Evolutionary conservation across 2,329 filamentous ascomycete genomes (phyloP), one percentile per base, ranked within the genome.

Genomic region (Penicillium sp.): DNA sequence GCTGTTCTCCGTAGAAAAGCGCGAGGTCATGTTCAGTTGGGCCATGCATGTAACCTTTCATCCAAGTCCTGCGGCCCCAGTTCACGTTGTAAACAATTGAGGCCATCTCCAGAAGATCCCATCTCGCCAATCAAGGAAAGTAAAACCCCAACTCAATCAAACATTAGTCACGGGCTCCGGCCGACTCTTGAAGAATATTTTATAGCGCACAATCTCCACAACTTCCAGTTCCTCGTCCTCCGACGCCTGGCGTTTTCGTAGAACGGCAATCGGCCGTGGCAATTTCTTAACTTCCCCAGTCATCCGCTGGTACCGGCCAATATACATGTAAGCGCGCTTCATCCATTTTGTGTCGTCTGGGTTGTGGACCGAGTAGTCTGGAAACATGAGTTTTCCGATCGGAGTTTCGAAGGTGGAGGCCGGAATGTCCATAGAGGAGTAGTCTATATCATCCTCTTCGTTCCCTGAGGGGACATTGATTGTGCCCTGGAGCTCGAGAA

Each of bases 281-380:
- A 97, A 76, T 75, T 92, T 96, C 80, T 92, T 96, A 47, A 96
- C 86, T 73, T 97, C 92, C 4, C 94, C 94, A 1, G 86, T 89
- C 69, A 97, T 82, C 58, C 92, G 83, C 76, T 97, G 94, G 71
- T 97, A 89, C 68, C 88, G 85, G 6, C 93, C 94, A 5, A 97
- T 84, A 70, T 93, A 96, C 47, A 97, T 78, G 69, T 96, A 90
- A 29, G 93, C 91, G 35, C 85, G 82, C 75, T 92, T 95, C 89
- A 93, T 96, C 92, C 92, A 97, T 10, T 82, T 83, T 0, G 84
- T 87, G 64, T 85, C 82, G 16, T 78, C 78, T 0, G 71, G 53
- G 45, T 72, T 75, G 29, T 82, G 76, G 9, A 83, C 74, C 50
- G 84, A 79, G 71, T 92, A 90, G 65, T 90, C 82, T 2, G 91